Evolutionary conservation across 345 rosid species (phyloP).

Genomic region (Pelargonium nanum): DNA sequence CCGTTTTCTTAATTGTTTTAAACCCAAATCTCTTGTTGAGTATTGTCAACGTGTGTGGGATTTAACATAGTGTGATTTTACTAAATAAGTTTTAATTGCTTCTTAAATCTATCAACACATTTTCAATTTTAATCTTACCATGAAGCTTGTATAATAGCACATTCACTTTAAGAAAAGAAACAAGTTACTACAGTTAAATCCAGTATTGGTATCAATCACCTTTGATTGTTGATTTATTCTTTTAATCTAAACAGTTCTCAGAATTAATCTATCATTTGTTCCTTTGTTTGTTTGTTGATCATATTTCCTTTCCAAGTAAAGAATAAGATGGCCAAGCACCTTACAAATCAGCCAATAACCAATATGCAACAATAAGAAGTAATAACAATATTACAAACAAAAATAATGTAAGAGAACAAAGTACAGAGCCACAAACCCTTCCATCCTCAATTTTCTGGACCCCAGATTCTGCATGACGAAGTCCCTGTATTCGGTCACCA

Average conservation of each 20-base stretch:
- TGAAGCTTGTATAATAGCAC: not conserved
- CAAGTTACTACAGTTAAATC: not conserved
- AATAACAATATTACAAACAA: no score
- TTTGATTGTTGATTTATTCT: not conserved
- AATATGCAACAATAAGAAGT: not conserved
- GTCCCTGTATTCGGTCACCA: slow-evolving; percentile 78
- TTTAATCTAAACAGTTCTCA: not conserved
- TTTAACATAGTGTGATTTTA: not conserved
- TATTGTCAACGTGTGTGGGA: not conserved
- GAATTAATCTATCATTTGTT: not conserved
- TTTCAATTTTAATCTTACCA: not conserved
- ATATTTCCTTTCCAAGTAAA: not conserved
- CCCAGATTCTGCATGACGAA: slow-evolving; percentile 51
- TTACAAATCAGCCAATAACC: not conserved
- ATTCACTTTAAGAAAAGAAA: not conserved
- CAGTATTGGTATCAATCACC: not conserved
- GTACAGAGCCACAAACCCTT: slow-evolving; percentile 42
- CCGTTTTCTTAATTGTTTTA: not conserved
- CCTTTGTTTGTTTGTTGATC: not conserved
- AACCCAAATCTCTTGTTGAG: not conserved
- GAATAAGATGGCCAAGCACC: not conserved
- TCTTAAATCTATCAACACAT: no score
- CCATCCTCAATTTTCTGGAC: slow-evolving; percentile 89
- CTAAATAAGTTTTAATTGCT: not conserved
- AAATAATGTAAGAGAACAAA: not conserved